phyloP scores from a whole-genome alignment of 257 asterid genomes.

The Przewalskia tangutica region DNA sequence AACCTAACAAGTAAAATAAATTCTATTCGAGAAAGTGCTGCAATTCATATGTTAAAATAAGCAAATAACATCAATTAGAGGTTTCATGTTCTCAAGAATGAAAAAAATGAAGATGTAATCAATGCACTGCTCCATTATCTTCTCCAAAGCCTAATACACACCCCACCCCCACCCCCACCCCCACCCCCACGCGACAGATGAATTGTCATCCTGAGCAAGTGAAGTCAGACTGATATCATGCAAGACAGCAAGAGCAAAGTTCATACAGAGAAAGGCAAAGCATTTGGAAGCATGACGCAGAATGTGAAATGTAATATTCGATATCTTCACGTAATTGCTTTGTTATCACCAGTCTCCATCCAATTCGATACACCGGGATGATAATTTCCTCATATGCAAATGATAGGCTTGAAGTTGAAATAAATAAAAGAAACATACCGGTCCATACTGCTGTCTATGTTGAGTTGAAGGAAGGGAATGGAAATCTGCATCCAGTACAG shows the following conservation, averaged over 20 bases:
- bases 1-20: neutral
- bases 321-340: neutral
- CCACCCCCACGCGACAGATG: neutral
- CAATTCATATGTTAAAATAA: neutral
- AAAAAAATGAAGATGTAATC: neutral
- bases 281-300: neutral
- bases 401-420: conserved; percentile 2
- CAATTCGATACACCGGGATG: neutral
- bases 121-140: neutral
- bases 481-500: conserved; percentile 91
- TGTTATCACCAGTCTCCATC: neutral
- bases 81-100: neutral
- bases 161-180: neutral
- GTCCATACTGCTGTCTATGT: conserved; percentile 97
- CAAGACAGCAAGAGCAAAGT: neutral
- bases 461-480: conserved; percentile 96
- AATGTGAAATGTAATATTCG: neutral
- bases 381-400: neutral
- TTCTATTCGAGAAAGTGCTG: neutral
- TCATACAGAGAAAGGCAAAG: neutral
- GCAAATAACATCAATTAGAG: neutral
- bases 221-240: neutral
- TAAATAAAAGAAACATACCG: conserved; percentile 51
- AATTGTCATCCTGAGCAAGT: neutral
- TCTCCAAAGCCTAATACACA: neutral